Percentiles rank a stretch among this genome's conserved stretches.
Evolutionary conservation across 371 early-diverging fungal genomes (phyloP).

Genomic region (Haplosporangium sp.): DNA sequence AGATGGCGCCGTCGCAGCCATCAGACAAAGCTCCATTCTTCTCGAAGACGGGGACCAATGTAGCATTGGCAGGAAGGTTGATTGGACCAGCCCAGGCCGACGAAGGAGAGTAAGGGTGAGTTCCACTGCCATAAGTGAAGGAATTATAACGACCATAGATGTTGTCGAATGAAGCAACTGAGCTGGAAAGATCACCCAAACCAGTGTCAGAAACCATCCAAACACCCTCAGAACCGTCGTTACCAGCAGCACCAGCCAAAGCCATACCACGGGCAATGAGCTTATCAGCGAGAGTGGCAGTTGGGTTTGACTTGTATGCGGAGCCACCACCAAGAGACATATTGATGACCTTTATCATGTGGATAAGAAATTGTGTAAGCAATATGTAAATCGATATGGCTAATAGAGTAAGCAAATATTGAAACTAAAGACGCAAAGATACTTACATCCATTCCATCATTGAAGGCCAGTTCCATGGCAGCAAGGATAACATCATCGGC

Average conservation of each 20-base stretch:
- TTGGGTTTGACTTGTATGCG: constrained; percentile 61
- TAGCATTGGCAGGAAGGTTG: constrained; percentile 13
- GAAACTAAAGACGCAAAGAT: background rate
- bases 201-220: constrained; percentile 73
- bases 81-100: constrained; percentile 18
- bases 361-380: too few species aligned
- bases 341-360: constrained; percentile 60
- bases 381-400: background rate
- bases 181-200: constrained; percentile 68
- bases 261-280: constrained; percentile 60
- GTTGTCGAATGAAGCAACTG: constrained; percentile 84
- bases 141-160: constrained; percentile 39
- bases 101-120: constrained; percentile 25
- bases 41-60: constrained; percentile 28
- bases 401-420: too few species aligned
- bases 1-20: constrained; percentile 62
- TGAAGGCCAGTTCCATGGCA: constrained; percentile 69
- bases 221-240: constrained; percentile 77
- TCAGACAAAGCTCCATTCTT: constrained; percentile 49
- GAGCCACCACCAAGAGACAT: constrained; percentile 76
- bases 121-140: constrained; percentile 20
- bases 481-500: constrained; percentile 67
- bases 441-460: constrained; percentile 66
- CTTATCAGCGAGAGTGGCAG: constrained; percentile 56
- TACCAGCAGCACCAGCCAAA: constrained; percentile 74